Evolutionary conservation across 2,329 filamentous ascomycete genomes (phyloP), one percentile per base, ranked within the genome.

Genomic region (Talaromyces sp.): DNA sequence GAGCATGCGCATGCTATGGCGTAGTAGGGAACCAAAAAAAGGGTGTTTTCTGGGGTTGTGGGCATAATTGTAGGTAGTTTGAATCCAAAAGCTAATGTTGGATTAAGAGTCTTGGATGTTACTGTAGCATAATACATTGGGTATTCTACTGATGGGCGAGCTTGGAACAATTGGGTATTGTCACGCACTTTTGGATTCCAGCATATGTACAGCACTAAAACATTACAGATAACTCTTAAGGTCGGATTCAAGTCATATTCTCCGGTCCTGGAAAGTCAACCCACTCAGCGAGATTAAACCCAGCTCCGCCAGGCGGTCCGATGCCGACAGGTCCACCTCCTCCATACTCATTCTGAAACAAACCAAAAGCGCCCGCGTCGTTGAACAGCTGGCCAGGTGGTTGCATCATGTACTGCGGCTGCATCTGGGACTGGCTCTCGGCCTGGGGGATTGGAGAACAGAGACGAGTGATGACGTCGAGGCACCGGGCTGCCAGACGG

Each of bases 221-320:
- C 31, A 32, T 29, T 38, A 38, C 35, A 38, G 17, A 38, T 38
- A 38, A n/a, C 17, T 38, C 6, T 1, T 6, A 32, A 38, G 6
- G 4, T 38, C 14, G 35, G 17, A 38, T 38, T 38, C 35, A 38
- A 38, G 59, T 52, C 32, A 58, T 54, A n/a, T 62, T 58, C 29
- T 59, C 62, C 52, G 62, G 62, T n/a, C 66, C 61, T 3, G 72
- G 65, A 54, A 73, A 76, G 59, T 74, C 74, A 38, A 75, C 70
- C 74, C 74, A 76, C 59, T 76, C 74, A 1, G 73, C 72, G 48
- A 76, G 75, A 59, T 76, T 73, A 69, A 75, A 72, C 1, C 69
- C 71, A 12, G 61, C 65, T n/a, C 58, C 61, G 11, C 46, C 32
- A n/a, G 60, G 54, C 12, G 56, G 57, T 14, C 58, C 59, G 72